Evolutionary conservation across 179 eudicot species (phyloP).

Genomic region (Silene noctiflora): DNA sequence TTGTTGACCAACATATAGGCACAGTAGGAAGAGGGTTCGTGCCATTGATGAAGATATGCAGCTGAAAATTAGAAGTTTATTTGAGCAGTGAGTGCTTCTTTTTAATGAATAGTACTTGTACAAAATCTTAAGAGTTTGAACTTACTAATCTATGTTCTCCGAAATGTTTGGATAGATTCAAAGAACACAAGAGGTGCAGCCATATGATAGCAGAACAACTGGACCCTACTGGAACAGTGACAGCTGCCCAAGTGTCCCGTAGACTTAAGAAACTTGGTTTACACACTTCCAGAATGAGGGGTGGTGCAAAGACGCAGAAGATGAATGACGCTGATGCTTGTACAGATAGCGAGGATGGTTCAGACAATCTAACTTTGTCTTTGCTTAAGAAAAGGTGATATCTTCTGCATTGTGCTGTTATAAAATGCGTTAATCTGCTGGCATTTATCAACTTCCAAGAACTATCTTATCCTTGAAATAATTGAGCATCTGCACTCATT

Average conservation of each 20-base stretch:
- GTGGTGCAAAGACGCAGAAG: constrained; percentile 30
- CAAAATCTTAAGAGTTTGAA: constrained; percentile 4
- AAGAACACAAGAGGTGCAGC: constrained; percentile 86
- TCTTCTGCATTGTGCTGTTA: constrained; percentile 21
- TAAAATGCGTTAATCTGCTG: not conserved
- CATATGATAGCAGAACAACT: constrained; percentile 87
- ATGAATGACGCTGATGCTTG: constrained; percentile 45
- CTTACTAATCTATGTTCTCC: constrained; percentile 4
- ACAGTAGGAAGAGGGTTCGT: constrained; percentile 64
- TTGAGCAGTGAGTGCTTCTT: constrained; percentile 67
- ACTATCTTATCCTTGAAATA: not conserved
- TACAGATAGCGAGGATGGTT: constrained; percentile 41
- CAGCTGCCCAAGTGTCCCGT: constrained; percentile 81
- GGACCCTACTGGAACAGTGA: constrained; percentile 56
- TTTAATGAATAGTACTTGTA: not conserved
- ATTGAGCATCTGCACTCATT: not conserved
- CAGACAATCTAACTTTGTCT: constrained; percentile 58
- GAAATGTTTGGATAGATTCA: constrained; percentile 53
- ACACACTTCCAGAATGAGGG: constrained; percentile 41
- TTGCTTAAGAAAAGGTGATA: constrained; percentile 59
- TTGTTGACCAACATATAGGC: constrained; percentile 35
- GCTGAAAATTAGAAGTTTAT: constrained; percentile 55
- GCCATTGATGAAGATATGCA: constrained; percentile 70
- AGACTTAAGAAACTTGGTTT: constrained; percentile 91
- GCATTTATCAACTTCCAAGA: not conserved